Conservation (phyloP, 2,329 filamentous ascomycete genomes). For the Colletotrichum sp. region DNA sequence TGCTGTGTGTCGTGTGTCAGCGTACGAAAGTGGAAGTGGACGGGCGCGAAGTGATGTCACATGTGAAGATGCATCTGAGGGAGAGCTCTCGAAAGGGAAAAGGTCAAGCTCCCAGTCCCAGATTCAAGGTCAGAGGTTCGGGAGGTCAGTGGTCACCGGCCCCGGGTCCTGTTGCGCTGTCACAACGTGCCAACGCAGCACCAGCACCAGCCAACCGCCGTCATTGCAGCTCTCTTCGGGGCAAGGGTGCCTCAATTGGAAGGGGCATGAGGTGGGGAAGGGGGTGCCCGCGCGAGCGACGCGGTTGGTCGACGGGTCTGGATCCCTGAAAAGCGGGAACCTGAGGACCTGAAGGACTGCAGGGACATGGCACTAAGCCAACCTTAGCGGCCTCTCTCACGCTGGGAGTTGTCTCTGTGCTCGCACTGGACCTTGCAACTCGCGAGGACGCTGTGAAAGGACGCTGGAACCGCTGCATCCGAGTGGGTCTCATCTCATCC, state of each 20-base stretch:
- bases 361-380: neutral
- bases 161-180: neutral
- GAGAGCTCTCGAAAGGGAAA: slow-evolving; percentile 5
- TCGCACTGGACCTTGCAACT: slow-evolving; percentile 3
- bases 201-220: neutral
- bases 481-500: neutral
- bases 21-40: slow-evolving; percentile 10
- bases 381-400: neutral
- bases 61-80: slow-evolving; percentile 15
- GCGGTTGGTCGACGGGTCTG: slow-evolving; percentile 3
- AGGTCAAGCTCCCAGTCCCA: neutral
- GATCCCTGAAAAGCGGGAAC: slow-evolving; percentile 3
- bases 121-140: neutral
- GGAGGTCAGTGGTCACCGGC: neutral
- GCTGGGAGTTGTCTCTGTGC: neutral
- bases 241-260: neutral
- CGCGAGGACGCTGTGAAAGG: too few species aligned
- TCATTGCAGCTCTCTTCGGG: neutral
- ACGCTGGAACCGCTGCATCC: slow-evolving; percentile 1
- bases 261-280: neutral
- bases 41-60: slow-evolving; percentile 22
- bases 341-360: slow-evolving; percentile 4
- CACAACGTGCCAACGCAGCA: neutral
- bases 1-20: slow-evolving; percentile 2
- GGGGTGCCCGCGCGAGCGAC: neutral